Evolutionary conservation across 208 protist species (phyloP).

Genomic region (Acanthamoeba quina): DNA sequence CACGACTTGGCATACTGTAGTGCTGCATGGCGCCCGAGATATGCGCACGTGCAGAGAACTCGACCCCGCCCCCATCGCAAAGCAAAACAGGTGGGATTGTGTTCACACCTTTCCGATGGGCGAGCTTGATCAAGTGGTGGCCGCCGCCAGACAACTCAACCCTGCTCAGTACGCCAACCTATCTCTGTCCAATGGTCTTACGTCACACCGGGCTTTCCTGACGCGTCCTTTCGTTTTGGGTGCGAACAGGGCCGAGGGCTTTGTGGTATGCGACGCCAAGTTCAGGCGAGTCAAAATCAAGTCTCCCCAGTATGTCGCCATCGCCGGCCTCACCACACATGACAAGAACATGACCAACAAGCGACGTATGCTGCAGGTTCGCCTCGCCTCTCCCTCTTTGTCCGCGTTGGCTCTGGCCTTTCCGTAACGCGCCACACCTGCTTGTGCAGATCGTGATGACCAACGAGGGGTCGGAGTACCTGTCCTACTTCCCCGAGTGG

Average conservation of each 20-base stretch:
- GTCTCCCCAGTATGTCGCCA: constrained; percentile 5
- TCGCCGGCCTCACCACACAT: background rate
- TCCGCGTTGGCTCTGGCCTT: background rate
- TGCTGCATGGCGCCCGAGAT: background rate
- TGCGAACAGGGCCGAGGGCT: constrained; percentile 7
- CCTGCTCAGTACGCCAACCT: background rate
- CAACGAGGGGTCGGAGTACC: constrained; percentile 6
- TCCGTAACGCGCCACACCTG: background rate
- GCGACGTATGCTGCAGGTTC: constrained; percentile 9
- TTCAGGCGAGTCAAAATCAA: constrained; percentile 43
- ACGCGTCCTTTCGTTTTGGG: background rate
- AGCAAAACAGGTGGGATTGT: background rate
- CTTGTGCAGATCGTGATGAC: background rate
- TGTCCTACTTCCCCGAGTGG: constrained; percentile 48
- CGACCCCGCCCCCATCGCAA: background rate
- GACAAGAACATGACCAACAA: constrained; percentile 46
- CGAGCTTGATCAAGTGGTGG: background rate
- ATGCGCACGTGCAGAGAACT: background rate
- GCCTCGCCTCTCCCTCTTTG: background rate
- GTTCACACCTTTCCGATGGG: background rate
- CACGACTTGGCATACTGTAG: background rate
- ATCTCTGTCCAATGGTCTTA: background rate
- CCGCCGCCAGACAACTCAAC: background rate
- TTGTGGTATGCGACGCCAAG: constrained; percentile 14
- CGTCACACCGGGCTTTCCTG: background rate